Conservation (phyloP, 1,284 basidiomycete species). For the Ceraceosorus bombacis region DNA sequence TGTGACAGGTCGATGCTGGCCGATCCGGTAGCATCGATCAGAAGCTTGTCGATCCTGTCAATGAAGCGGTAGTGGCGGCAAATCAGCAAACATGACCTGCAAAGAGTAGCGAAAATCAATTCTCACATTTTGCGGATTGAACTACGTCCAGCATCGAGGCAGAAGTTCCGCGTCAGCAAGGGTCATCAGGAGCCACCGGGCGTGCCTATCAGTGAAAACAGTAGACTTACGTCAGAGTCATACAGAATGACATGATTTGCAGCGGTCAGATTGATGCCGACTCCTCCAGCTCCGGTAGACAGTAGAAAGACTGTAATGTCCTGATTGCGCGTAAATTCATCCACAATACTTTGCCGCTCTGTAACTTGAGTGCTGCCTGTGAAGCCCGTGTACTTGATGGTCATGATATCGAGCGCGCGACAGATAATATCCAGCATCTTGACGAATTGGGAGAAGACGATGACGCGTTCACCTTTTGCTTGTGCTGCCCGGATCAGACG, state of each 20-base stretch:
- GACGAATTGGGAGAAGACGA: conserved; percentile 76
- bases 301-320: conserved; percentile 87
- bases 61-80: no score
- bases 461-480: conserved; percentile 67
- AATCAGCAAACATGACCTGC: no score
- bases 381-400: conserved; percentile 75
- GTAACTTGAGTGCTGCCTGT: conserved; percentile 92
- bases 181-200: no score
- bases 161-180: conserved; percentile 48
- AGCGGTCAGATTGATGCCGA: conserved; percentile 55
- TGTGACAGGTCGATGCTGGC: conserved; percentile 76
- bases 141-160: conserved; percentile 6
- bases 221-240: conserved; percentile 85
- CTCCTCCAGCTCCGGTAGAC: conserved; percentile 80
- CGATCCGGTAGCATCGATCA: conserved; percentile 96
- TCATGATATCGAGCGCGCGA: conserved; percentile 68
- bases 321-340: conserved; percentile 90
- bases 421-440: conserved; percentile 62
- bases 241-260: conserved; percentile 64
- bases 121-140: conserved; percentile 55
- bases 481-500: conserved; percentile 65
- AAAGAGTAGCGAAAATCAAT: no score
- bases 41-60: conserved; percentile 72
- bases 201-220: no score
- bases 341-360: conserved; percentile 83